Conservation (phyloP, 257 asterid species). For the Striga asiatica region DNA sequence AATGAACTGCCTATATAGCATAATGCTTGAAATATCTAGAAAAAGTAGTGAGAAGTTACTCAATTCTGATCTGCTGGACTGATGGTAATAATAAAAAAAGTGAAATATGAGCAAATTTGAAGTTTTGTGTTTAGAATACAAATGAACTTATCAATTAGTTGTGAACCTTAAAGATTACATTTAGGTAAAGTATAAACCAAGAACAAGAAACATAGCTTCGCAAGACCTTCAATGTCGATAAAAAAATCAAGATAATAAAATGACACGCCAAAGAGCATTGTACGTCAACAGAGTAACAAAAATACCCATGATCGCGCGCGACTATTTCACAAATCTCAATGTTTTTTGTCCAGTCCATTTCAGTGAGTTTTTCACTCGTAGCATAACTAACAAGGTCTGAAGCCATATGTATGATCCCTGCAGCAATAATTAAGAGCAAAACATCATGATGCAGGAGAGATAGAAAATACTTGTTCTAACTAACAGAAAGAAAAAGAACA, state of each 20-base stretch:
- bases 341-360: slow-evolving; percentile 86
- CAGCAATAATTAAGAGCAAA: slow-evolving; percentile 23
- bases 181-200: background rate
- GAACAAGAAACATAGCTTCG: background rate
- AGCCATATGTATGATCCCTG: slow-evolving; percentile 50
- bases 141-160: background rate
- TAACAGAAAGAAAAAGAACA: slow-evolving; percentile 9
- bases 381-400: slow-evolving; percentile 83
- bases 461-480: background rate
- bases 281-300: too few relatives aligned
- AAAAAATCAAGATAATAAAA: background rate
- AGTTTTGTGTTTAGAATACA: background rate
- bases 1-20: too few relatives aligned
- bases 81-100: too few relatives aligned
- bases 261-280: too few relatives aligned
- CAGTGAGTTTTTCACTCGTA: slow-evolving; percentile 74
- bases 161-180: too few relatives aligned
- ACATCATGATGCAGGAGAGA: slow-evolving; percentile 15
- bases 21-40: too few relatives aligned
- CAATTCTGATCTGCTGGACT: too few relatives aligned
- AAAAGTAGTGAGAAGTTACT: too few relatives aligned
- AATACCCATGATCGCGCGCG: slow-evolving; percentile 64
- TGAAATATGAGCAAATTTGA: background rate
- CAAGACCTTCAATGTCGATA: slow-evolving; percentile 1
- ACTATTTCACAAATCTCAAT: slow-evolving; percentile 88